Conservation (phyloP, 805 yeast species). For the Kluyveromyces wickerhamii region DNA sequence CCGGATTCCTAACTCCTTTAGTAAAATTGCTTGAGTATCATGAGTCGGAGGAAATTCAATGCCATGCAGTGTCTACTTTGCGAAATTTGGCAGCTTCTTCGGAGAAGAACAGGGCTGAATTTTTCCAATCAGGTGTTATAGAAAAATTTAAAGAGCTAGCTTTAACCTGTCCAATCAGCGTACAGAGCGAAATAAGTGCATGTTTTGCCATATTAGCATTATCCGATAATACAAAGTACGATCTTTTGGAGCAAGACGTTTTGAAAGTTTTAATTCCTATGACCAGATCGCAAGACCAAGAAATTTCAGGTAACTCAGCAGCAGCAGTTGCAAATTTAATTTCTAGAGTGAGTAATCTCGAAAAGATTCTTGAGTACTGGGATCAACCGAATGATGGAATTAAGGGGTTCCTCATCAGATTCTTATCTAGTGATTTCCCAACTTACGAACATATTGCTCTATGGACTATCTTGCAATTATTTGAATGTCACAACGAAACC, state of each 20-base stretch:
- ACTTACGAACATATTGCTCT: conserved; percentile 97
- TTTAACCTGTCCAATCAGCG: conserved; percentile 76
- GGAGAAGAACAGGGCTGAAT: conserved; percentile 84
- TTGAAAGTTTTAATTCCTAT: conserved; percentile 86
- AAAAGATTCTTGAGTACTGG: conserved; percentile 74
- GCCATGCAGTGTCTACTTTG: conserved; percentile 94
- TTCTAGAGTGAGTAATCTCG: conserved; percentile 79
- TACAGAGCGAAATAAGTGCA: conserved; percentile 93
- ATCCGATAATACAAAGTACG: conserved; percentile 88
- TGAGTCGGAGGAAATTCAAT: conserved; percentile 92
- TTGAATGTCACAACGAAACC: conserved; percentile 74
- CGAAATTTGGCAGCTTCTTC: conserved; percentile 94
- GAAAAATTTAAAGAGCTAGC: conserved; percentile 86
- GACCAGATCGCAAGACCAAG: conserved; percentile 79
- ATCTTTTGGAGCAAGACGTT: conserved; percentile 74
- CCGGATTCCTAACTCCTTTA: conserved; percentile 89
- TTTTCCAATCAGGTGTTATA: conserved; percentile 92
- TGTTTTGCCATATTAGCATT: conserved; percentile 94
- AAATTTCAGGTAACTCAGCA: conserved; percentile 96
- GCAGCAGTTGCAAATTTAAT: conserved; percentile 96
- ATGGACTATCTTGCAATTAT: conserved; percentile 90
- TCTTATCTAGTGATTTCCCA: conserved; percentile 74
- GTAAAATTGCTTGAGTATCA: conserved; percentile 75
- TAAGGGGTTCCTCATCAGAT: conserved; percentile 70
- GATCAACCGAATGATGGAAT: conserved; percentile 75